These are phyloP conservation scores for Tylopilus rubrobrunneus DNA, from an alignment of 768 basidiomycete genomes.

Conservation along the genomic window DNA sequence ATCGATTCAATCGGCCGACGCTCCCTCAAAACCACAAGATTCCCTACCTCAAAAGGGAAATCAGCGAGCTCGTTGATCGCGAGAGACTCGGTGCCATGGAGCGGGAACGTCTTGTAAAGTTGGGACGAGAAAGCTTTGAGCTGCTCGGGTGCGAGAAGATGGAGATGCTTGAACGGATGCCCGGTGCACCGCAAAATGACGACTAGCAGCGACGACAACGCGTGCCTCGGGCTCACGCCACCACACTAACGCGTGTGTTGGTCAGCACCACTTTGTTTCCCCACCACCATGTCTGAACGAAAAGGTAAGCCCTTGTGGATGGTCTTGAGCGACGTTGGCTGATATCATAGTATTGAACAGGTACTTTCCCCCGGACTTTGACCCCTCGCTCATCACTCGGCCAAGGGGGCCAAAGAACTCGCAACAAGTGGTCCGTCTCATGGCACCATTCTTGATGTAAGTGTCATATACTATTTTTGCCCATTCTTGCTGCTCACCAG, in stretches of 20 bases:
- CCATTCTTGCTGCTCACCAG: neutral
- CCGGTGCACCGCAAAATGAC: conserved; percentile 11
- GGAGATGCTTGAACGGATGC: conserved; percentile 31
- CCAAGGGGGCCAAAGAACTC: conserved; percentile 88
- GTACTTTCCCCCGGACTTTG: conserved; percentile 97
- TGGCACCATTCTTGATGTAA: conserved; percentile 99
- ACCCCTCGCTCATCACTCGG: conserved; percentile 92
- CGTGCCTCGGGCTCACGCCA: too few relatives aligned
- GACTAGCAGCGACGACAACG: too few relatives aligned
- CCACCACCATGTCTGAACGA: conserved; percentile 69
- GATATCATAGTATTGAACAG: conserved; percentile 76
- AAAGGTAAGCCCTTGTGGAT: conserved; percentile 50
- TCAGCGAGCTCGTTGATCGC: conserved; percentile 27
- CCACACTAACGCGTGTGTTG: conserved; percentile 14
- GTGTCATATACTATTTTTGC: conserved; percentile 18
- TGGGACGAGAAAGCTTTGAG: conserved; percentile 29
- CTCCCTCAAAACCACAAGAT: conserved; percentile 7
- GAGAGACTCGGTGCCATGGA: conserved; percentile 27
- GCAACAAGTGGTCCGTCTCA: conserved; percentile 96
- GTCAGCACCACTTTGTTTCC: conserved; percentile 24
- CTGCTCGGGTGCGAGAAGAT: conserved; percentile 28
- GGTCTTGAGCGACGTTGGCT: neutral
- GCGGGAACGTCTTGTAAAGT: conserved; percentile 25
- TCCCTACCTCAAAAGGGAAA: conserved; percentile 16
- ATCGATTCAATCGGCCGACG: neutral